Percentiles rank a stretch among this genome's conserved stretches.
phyloP scores from a whole-genome alignment of 495 filamentous ascomycete species.

The Sordaria brevicollis region DNA sequence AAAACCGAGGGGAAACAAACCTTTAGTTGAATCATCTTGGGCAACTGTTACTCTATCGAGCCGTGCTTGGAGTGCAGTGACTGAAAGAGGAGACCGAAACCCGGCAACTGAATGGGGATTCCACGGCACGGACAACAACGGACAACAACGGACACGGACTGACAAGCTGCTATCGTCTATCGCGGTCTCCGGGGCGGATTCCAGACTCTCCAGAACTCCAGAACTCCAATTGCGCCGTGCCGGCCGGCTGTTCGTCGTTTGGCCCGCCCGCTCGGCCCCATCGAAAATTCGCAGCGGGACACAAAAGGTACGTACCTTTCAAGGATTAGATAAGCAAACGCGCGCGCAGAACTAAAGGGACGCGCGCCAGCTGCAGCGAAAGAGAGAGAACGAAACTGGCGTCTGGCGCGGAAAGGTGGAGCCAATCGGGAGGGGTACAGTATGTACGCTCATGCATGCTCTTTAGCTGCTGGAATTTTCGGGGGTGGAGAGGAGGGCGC shows the following conservation, averaged over 20 bases:
- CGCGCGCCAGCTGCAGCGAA: neutral
- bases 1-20: conserved; percentile 33
- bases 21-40: conserved; percentile 98
- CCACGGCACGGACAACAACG: too few relatives aligned
- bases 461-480: conserved; percentile 2
- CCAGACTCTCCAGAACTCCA: too few relatives aligned
- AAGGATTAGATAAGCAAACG: conserved; percentile 14
- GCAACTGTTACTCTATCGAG: conserved; percentile 3
- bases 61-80: neutral
- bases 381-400: neutral
- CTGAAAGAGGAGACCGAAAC: neutral
- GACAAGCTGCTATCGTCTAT: neutral
- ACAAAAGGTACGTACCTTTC: neutral
- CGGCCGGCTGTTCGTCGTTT: neutral
- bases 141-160: too few relatives aligned
- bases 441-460: conserved; percentile 11
- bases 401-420: neutral
- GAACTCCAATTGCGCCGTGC: neutral
- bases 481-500: neutral
- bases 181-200: neutral
- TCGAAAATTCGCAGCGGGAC: conserved; percentile 12
- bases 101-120: neutral
- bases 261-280: neutral
- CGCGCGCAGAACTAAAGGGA: neutral
- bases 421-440: conserved; percentile 10